phyloP scores from a whole-genome alignment of 441 rosid genomes.

The Arabidopsis lyrata region DNA sequence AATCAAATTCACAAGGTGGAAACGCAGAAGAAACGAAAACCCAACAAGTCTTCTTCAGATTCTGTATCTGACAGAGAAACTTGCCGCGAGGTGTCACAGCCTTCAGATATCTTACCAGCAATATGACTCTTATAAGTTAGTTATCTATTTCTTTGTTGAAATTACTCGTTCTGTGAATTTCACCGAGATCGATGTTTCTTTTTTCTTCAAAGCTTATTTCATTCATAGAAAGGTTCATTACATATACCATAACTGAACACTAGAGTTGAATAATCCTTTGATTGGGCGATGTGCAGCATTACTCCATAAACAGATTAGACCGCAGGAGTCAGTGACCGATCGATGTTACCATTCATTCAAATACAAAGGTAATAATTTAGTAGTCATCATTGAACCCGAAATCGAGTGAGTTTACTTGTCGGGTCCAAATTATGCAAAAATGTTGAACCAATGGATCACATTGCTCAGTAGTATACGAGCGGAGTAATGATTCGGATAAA shows the following conservation, averaged over 20 bases:
- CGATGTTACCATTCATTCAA: background rate
- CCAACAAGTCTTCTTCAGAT: conserved; percentile 35
- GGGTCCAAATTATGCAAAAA: background rate
- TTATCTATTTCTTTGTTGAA: conserved; percentile 1
- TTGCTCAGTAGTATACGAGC: too few relatives aligned
- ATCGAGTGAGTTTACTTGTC: background rate
- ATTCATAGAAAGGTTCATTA: conserved; percentile 2
- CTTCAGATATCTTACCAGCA: conserved; percentile 1
- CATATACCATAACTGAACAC: background rate
- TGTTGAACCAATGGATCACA: background rate
- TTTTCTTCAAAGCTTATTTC: background rate
- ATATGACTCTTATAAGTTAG: conserved; percentile 16
- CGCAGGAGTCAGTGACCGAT: background rate
- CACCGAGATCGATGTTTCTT: background rate
- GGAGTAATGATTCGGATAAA: too few relatives aligned
- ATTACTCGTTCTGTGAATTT: conserved; percentile 4
- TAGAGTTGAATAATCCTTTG: background rate
- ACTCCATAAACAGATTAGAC: background rate
- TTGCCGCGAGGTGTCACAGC: conserved; percentile 18
- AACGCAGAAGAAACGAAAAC: conserved; percentile 56
- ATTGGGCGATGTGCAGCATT: too few relatives aligned
- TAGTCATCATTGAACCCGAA: too few relatives aligned
- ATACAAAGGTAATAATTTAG: background rate
- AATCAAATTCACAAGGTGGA: conserved; percentile 52
- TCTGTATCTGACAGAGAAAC: conserved; percentile 28